Evolutionary conservation across 768 basidiomycete genomes (phyloP), one percentile per base, ranked within the genome.

Genomic region (Psilocybe cyanescens): DNA sequence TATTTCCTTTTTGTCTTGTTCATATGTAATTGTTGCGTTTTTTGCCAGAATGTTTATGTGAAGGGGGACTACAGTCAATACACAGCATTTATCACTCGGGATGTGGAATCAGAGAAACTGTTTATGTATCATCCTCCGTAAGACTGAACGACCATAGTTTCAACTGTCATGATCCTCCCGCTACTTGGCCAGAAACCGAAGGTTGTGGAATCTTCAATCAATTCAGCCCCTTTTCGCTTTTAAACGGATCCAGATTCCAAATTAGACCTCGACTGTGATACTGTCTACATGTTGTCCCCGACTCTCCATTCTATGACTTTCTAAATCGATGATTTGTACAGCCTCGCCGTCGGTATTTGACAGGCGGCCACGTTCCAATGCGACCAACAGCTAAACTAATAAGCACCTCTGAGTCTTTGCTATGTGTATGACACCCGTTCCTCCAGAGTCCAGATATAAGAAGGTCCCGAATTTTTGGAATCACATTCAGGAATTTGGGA

Each of bases 11-110:
- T 57, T 63, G 53, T 53, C 57, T 55, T 57, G 59, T 65, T 37
- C 33, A 58, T 64, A 50, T 60, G 59, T 68, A 68, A 68, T 68
- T 64, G 59, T 61, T 64, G 57, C 59, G 59, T 53, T 52, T 57
- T 56, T 56, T 53, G 28, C 39, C 49, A 51, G 41, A 44, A 31
- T 37, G 41, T 31, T 48, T 46, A 29, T 56, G 19, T 55, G 12
- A 31, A 50, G 33, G 8, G 51, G 33, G 16, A 53, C 17, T 30
- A 7, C 19, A 49, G 47, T 30, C 28, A 49, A 31, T 8, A n/a
- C 48, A 50, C 48, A 31, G 30, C 19, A 28, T 28, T 14, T 33
- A 44, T 44, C 24, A 59, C 41, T 41, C 41, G 44, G 51, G 50
- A 35, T 11, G 33, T 35, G 24, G 24, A 2, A 24, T 24, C 24